Base-by-base conservation (phyloP, 768 basidiomycete species). In the Mycena latifolia region DNA sequence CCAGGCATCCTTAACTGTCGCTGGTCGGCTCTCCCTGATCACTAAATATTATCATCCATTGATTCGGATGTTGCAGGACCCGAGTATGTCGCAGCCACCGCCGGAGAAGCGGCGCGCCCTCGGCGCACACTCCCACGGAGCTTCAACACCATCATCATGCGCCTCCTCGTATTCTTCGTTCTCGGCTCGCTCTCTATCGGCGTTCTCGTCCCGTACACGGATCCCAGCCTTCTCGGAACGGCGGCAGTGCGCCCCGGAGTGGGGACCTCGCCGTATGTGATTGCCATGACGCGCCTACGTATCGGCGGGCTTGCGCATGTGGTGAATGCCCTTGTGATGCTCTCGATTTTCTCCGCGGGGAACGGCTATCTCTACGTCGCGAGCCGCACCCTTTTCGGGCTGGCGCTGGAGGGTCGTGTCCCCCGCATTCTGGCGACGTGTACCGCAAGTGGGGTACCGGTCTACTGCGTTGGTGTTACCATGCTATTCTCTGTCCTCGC, bases 221-320 rank as follows among this genome's bases (percentile, higher is more conserved):
- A 94, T 70, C 80, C 83, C 0, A 72, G 80, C 48, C 81, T 94
- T 24, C 80, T 89, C 52, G 84, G 82, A 0, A 74, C 85, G 20
- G 86, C 87, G 5, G 83, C 85, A 52, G 91, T 92, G 0, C 79
- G 79, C 48, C 82, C 85, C 0, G 84, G 84, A 20, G 82, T 83
- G 27, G 88, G 88, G 1, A 79, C 90, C 29, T 93, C 91, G 8
- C 94, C 94, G 0, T 96, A 94, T 78, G 93, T 95, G 47, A 90
- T 95, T 64, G 93, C 93, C 22, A 92, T 96, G 83, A 78, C 79
- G 55, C 83, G 84, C 45, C 82, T 93, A 27, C 83, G 87, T 10
- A 90, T 95, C 69, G 86, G 84, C 59, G 83, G 84, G 5, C 78
- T 92, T 11, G 87, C 88, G 5, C 86, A 87, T 47, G 86, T 94